Conservation (phyloP, 345 rosid species). For the Ailanthus altissimus region DNA sequence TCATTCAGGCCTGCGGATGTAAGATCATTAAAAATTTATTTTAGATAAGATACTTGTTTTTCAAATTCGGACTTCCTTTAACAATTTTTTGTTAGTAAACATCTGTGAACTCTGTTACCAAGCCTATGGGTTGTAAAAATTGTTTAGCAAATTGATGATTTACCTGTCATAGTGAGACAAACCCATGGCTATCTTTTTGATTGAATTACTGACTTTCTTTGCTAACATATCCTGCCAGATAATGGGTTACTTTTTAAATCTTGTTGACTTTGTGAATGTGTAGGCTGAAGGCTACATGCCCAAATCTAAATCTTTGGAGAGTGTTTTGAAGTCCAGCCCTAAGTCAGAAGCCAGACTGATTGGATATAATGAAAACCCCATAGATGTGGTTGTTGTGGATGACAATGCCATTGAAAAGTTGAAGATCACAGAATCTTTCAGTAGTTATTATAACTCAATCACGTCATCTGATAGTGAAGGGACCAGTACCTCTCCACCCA, state of each 20-base stretch:
- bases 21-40: background rate
- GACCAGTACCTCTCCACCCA: conserved; percentile 11
- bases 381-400: conserved; percentile 42
- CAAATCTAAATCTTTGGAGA: conserved; percentile 53
- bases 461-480: conserved; percentile 20
- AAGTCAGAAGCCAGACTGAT: conserved; percentile 68
- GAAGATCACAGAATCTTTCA: conserved; percentile 30
- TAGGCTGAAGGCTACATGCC: conserved; percentile 61
- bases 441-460: conserved; percentile 17
- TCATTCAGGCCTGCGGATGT: background rate
- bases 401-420: conserved; percentile 28
- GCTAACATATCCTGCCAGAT: background rate
- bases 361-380: conserved; percentile 74
- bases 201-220: conserved; percentile 2
- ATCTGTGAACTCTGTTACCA: no score
- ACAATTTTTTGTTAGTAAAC: no score
- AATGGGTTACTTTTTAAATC: conserved; percentile 4
- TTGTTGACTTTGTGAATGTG: conserved; percentile 16
- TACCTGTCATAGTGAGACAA: background rate
- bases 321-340: conserved; percentile 47
- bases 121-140: no score
- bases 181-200: background rate
- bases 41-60: background rate
- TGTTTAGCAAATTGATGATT: no score
- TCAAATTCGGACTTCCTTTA: background rate